Percentiles rank a stretch among this genome's conserved stretches.
phyloP scores from a whole-genome alignment of 1,139 yeast genomes.

The Candida tropicalis region DNA sequence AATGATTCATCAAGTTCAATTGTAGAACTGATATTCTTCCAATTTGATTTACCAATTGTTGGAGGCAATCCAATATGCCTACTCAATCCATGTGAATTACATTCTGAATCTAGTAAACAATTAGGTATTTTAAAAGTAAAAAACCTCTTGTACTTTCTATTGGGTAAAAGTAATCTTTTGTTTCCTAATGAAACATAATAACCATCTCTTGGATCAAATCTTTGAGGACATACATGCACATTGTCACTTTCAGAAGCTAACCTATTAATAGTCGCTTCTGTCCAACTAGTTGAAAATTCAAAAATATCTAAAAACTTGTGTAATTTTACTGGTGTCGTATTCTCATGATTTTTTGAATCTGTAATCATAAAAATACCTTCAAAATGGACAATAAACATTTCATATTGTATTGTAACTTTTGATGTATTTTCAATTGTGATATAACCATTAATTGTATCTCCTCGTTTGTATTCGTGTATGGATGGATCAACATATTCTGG shows the following conservation, averaged over 20 bases:
- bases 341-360: constrained; percentile 14
- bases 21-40: constrained; percentile 13
- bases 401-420: constrained; percentile 33
- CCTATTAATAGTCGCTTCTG: constrained; percentile 34
- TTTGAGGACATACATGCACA: constrained; percentile 20
- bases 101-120: constrained; percentile 40
- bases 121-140: constrained; percentile 47
- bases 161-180: constrained; percentile 30
- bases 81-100: constrained; percentile 35
- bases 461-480: constrained; percentile 40
- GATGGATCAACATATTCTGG: constrained; percentile 39
- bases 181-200: constrained; percentile 28
- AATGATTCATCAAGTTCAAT: constrained; percentile 9
- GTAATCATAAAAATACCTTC: constrained; percentile 36
- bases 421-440: constrained; percentile 32
- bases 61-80: constrained; percentile 44
- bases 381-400: constrained; percentile 44
- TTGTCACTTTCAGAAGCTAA: constrained; percentile 28
- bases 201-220: constrained; percentile 32
- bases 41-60: constrained; percentile 33
- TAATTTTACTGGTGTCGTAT: constrained; percentile 19
- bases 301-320: constrained; percentile 39
- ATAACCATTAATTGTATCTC: constrained; percentile 44
- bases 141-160: constrained; percentile 37
- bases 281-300: constrained; percentile 46